These are phyloP conservation scores for Ganoderma sinense DNA, from an alignment of 1,284 basidiomycete genomes.

Conservation along the genomic window DNA sequence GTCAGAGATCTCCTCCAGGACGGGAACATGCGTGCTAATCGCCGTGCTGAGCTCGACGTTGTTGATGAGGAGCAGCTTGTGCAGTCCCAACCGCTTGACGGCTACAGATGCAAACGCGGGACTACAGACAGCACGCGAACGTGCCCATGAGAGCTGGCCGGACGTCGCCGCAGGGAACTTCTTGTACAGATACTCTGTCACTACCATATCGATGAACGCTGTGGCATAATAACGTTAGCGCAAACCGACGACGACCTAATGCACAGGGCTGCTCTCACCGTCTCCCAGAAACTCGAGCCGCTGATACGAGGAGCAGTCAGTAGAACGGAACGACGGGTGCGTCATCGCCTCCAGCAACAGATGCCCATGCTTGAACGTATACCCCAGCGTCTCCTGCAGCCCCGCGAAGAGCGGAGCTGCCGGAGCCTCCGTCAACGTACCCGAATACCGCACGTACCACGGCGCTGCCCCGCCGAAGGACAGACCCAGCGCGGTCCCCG, in stretches of 20 bases:
- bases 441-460: constrained; percentile 63
- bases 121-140: constrained; percentile 77
- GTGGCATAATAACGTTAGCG: not conserved
- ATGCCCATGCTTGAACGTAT: constrained; percentile 68
- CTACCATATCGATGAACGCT: constrained; percentile 82
- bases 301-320: constrained; percentile 74
- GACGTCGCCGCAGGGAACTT: constrained; percentile 77
- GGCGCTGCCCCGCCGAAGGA: constrained; percentile 73
- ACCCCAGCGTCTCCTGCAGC: constrained; percentile 73
- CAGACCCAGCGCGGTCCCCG: constrained; percentile 70
- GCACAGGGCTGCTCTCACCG: constrained; percentile 53
- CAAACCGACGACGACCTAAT: not conserved
- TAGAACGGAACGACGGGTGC: constrained; percentile 75
- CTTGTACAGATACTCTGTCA: constrained; percentile 74
- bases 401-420: constrained; percentile 57
- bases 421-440: constrained; percentile 38
- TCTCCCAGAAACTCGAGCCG: constrained; percentile 88
- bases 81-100: constrained; percentile 70
- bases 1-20: constrained; percentile 60
- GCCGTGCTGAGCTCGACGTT: constrained; percentile 72
- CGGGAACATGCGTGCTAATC: constrained; percentile 64
- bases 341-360: constrained; percentile 81
- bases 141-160: constrained; percentile 75
- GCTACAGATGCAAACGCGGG: constrained; percentile 75
- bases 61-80: constrained; percentile 75